Percentiles rank a stretch among this genome's conserved stretches.
Evolutionary conservation across 1,284 basidiomycete species (phyloP).

Genomic region (Ustilago vetiveriae): DNA sequence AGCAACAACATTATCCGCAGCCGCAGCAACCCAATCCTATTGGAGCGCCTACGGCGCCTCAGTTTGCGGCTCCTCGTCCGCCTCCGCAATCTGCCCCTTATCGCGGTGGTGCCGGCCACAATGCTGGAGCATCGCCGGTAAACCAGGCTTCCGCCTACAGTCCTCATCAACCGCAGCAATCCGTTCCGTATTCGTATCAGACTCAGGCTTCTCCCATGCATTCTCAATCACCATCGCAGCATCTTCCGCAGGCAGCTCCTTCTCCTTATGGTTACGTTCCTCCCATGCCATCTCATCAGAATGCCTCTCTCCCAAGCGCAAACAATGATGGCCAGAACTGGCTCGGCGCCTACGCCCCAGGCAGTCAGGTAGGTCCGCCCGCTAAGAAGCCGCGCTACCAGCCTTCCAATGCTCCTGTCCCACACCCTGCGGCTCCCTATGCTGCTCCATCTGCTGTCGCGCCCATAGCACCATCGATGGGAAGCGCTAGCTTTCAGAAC

Average conservation of each 20-base stretch:
- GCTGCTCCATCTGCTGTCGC: conserved; percentile 7
- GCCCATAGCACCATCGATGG: conserved; percentile 5
- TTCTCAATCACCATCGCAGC: conserved; percentile 26
- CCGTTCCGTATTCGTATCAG: conserved; percentile 26
- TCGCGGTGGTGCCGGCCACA: conserved; percentile 2
- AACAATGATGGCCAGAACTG: conserved; percentile 14
- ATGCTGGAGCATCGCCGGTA: neutral
- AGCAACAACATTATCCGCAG: conserved; percentile 42
- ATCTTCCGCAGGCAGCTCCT: conserved; percentile 22
- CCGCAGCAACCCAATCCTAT: conserved; percentile 31
- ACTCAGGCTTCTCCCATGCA: conserved; percentile 13
- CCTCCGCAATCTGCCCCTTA: conserved; percentile 22
- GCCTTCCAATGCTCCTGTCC: conserved; percentile 7
- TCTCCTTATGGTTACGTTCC: conserved; percentile 18
- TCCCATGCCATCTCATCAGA: conserved; percentile 14
- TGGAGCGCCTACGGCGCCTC: conserved; percentile 9
- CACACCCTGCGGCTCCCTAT: conserved; percentile 3
- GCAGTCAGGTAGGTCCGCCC: conserved; percentile 31
- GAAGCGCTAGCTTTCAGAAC: neutral
- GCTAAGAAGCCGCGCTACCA: conserved; percentile 36
- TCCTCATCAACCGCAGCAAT: conserved; percentile 24
- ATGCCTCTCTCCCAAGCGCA: neutral
- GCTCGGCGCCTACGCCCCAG: conserved; percentile 26
- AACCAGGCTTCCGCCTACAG: conserved; percentile 21
- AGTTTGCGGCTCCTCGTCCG: conserved; percentile 16